phyloP scores from a whole-genome alignment of 352 stramenopile genomes.

The Phytophthora crassamura region DNA sequence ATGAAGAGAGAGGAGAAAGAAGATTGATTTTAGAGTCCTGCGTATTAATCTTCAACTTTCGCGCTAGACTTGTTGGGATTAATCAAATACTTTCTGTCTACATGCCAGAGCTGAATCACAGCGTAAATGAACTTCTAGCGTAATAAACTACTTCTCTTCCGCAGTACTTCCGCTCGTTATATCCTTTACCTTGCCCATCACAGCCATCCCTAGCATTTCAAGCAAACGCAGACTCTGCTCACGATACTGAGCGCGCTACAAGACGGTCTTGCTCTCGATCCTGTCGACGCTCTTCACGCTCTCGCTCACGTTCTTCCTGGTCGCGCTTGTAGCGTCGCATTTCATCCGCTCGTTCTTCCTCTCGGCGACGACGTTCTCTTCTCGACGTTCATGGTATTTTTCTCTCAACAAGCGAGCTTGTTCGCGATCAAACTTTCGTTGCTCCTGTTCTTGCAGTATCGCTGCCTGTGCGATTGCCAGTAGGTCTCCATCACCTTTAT shows the following conservation, averaged over 20 bases:
- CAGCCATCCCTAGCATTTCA: not conserved
- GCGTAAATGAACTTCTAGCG: not conserved
- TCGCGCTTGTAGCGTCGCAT: not conserved
- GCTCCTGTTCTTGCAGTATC: not conserved
- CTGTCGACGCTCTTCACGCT: slow-evolving; percentile 3
- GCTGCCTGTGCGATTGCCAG: not conserved
- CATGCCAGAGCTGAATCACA: not conserved
- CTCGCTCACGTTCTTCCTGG: slow-evolving; percentile 5
- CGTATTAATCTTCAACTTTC: slow-evolving; percentile 21
- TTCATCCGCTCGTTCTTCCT: no score
- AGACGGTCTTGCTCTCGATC: no score
- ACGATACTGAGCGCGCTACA: not conserved
- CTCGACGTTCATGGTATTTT: no score
- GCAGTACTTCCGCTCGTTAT: not conserved
- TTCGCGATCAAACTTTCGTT: slow-evolving; percentile 3
- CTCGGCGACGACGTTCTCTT: no score
- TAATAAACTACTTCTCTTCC: no score
- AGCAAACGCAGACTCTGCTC: not conserved
- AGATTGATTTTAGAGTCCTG: slow-evolving; percentile 12
- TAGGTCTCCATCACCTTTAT: not conserved
- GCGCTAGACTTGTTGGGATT: slow-evolving; percentile 12
- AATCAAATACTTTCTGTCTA: slow-evolving; percentile 10
- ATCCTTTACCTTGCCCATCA: not conserved
- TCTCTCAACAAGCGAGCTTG: not conserved
- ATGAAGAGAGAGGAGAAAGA: slow-evolving; percentile 16